Evolutionary conservation across 2,329 filamentous ascomycete species (phyloP).

Genomic region (Ophiostoma tasmaniense): DNA sequence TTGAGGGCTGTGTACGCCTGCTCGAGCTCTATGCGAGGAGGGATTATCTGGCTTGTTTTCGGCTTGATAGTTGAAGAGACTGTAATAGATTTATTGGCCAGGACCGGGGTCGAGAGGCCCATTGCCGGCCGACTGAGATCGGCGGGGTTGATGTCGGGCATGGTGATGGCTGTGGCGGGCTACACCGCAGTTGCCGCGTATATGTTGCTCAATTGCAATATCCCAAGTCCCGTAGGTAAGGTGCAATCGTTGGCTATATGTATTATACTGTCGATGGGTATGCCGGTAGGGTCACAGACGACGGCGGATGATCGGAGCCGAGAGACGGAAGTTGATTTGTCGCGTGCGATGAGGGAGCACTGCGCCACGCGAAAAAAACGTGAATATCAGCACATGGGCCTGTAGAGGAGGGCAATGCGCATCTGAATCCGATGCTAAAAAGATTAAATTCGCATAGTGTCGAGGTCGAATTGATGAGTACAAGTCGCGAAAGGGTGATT

Average conservation of each 20-base stretch:
- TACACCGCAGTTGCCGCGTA: background rate
- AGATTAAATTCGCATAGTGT: slow-evolving; percentile 39
- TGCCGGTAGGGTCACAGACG: slow-evolving; percentile 10
- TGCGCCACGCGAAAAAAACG: slow-evolving; percentile 35
- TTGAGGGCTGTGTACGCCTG: slow-evolving; percentile 56
- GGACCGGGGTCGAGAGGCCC: slow-evolving; percentile 50
- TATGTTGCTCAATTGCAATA: background rate
- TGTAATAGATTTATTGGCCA: slow-evolving; percentile 50
- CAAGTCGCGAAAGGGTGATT: background rate
- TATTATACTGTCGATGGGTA: background rate
- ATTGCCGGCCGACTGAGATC: slow-evolving; percentile 54
- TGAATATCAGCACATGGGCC: slow-evolving; percentile 38
- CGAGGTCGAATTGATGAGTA: slow-evolving; percentile 23
- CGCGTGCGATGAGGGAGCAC: slow-evolving; percentile 41
- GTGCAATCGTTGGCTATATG: background rate
- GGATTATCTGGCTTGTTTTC: slow-evolving; percentile 55
- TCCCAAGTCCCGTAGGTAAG: background rate
- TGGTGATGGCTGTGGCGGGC: slow-evolving; percentile 25
- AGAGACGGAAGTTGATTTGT: slow-evolving; percentile 23
- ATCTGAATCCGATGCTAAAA: slow-evolving; percentile 32
- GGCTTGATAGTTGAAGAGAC: slow-evolving; percentile 44
- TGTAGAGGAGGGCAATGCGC: slow-evolving; percentile 34
- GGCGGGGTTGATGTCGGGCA: slow-evolving; percentile 65
- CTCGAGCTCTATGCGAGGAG: slow-evolving; percentile 59
- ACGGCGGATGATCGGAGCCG: slow-evolving; percentile 9